Conservation (phyloP, 208 protist species). For the Trypanosoma platydactyli region DNA sequence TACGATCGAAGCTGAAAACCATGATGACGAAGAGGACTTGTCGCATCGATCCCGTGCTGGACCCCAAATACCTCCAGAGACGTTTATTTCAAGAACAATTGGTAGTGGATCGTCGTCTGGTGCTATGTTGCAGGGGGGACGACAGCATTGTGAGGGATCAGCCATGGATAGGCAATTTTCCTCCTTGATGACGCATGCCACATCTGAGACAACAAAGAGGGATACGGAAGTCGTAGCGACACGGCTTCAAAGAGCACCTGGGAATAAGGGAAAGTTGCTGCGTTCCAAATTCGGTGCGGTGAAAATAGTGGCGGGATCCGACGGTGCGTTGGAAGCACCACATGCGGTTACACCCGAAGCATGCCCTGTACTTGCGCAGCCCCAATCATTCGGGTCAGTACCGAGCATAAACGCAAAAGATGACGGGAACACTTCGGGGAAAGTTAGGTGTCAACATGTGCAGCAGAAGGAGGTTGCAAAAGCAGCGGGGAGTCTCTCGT, state of each 20-base stretch:
- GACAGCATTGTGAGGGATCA: background rate
- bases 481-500: background rate
- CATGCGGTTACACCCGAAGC: background rate
- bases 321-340: background rate
- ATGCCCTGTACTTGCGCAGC: background rate
- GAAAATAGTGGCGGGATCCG: conserved; percentile 1
- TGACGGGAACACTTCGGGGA: too few species aligned
- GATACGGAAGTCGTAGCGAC: background rate
- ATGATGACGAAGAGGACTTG: background rate
- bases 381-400: too few species aligned
- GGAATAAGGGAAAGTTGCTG: conserved; percentile 2
- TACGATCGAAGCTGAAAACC: background rate
- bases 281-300: conserved; percentile 26
- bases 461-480: background rate
- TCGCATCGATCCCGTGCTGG: background rate
- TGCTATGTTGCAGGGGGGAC: background rate
- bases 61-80: background rate
- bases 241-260: background rate
- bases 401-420: too few species aligned
- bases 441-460: too few species aligned
- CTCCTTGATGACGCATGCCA: background rate
- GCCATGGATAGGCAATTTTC: background rate
- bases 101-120: background rate
- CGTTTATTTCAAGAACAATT: background rate
- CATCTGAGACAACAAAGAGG: background rate